phyloP scores from a whole-genome alignment of 169 alveolate genomes.

The Amoebophrya sp. region DNA sequence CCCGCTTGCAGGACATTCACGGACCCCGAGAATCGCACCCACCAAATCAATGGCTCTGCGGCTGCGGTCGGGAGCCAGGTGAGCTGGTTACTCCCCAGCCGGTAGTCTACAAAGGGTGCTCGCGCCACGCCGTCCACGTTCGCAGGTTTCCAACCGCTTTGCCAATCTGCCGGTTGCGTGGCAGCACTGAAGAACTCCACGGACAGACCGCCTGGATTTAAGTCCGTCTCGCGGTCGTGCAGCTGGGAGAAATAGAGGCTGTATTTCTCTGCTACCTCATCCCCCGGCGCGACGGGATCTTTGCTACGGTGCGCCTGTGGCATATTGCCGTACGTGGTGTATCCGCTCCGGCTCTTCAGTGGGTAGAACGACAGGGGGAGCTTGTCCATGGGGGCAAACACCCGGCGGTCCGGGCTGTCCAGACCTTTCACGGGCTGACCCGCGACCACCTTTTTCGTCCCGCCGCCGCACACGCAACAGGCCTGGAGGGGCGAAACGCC shows the following conservation, averaged over 20 bases:
- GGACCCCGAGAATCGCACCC: background rate
- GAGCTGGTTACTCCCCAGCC: background rate
- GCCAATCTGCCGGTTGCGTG: background rate
- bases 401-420: background rate
- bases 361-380: background rate
- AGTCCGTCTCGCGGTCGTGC: background rate
- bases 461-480: background rate
- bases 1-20: background rate
- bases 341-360: background rate
- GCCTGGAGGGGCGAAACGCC: background rate
- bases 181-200: background rate
- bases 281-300: background rate
- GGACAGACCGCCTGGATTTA: background rate
- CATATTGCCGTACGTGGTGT: background rate
- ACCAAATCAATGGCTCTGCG: background rate
- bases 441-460: background rate
- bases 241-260: background rate
- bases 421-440: background rate
- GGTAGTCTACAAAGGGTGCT: background rate
- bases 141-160: background rate
- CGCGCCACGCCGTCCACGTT: background rate
- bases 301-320: background rate
- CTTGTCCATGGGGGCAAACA: background rate
- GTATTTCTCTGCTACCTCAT: background rate
- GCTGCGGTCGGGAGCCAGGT: background rate